Evolutionary conservation across 2,329 filamentous ascomycete species (phyloP).

Genomic region (Neofusicoccum sp.): DNA sequence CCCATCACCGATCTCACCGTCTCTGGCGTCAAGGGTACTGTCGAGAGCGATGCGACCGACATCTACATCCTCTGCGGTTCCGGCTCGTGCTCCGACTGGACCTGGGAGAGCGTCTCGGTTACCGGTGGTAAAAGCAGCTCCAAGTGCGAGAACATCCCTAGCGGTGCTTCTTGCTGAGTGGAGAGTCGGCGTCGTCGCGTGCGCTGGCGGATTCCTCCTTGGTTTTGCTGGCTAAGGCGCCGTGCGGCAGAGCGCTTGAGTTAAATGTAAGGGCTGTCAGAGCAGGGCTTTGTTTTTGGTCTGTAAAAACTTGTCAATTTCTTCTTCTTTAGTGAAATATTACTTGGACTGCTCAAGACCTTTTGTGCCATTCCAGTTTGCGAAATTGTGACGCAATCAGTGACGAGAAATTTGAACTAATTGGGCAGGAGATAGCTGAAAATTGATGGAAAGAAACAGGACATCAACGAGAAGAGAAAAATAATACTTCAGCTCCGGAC

Average conservation of each 20-base stretch:
- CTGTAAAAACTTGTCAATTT: constrained; percentile 6
- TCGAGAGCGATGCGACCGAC: constrained; percentile 33
- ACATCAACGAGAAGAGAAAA: too few relatives aligned
- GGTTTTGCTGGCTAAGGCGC: too few relatives aligned
- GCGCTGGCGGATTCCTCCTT: too few relatives aligned
- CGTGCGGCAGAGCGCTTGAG: too few relatives aligned
- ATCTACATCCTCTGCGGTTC: constrained; percentile 58
- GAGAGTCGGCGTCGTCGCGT: too few relatives aligned
- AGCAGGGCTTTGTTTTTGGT: background rate
- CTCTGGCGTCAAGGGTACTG: constrained; percentile 41
- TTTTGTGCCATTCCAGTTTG: too few relatives aligned
- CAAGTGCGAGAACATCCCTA: constrained; percentile 35
- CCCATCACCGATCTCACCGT: constrained; percentile 47
- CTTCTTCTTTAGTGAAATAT: constrained; percentile 7
- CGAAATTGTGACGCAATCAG: too few relatives aligned
- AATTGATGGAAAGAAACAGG: too few relatives aligned
- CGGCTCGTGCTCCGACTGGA: constrained; percentile 55
- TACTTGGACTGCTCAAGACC: constrained; percentile 6
- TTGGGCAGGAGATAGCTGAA: too few relatives aligned
- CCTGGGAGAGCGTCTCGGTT: constrained; percentile 47
- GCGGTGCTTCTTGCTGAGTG: constrained; percentile 35
- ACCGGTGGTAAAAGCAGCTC: constrained; percentile 38
- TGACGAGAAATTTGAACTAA: too few relatives aligned
- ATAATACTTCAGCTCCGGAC: too few relatives aligned
- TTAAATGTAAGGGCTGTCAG: background rate